Percentiles rank a stretch among this genome's conserved stretches.
These are phyloP conservation scores for Paramyrothecium sp. DNA, from an alignment of 2,329 filamentous ascomycete genomes.

Conservation along the genomic window DNA sequence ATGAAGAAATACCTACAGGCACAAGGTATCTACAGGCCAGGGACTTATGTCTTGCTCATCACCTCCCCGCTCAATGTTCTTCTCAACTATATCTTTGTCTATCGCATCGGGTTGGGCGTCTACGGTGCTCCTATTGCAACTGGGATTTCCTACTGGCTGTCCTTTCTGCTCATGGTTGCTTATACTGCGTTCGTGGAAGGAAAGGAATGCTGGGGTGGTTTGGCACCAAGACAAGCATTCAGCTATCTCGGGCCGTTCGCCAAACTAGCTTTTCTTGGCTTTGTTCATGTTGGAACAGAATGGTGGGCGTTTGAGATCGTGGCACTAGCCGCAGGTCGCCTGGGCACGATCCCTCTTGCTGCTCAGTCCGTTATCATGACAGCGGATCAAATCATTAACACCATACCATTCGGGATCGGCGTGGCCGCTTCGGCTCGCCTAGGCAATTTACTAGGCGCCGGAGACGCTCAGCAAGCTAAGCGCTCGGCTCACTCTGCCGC, in stretches of 20 bases:
- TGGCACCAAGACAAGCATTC: conserved; percentile 59
- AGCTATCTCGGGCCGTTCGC: conserved; percentile 69
- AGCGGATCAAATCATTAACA: conserved; percentile 79
- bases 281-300: conserved; percentile 84
- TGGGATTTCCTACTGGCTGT: conserved; percentile 82
- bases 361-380: conserved; percentile 91
- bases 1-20: conserved; percentile 89
- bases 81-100: conserved; percentile 78
- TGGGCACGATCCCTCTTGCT: conserved; percentile 77
- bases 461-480: conserved; percentile 62
- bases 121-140: conserved; percentile 81
- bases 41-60: conserved; percentile 78
- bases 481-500: conserved; percentile 75
- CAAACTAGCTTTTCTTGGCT: conserved; percentile 70
- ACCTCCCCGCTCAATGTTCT: conserved; percentile 79
- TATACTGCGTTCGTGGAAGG: conserved; percentile 73
- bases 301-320: conserved; percentile 97
- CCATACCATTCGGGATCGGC: conserved; percentile 82
- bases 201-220: conserved; percentile 77
- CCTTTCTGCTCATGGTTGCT: conserved; percentile 71
- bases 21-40: conserved; percentile 81
- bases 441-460: conserved; percentile 75
- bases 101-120: conserved; percentile 68
- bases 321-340: conserved; percentile 74
- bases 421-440: conserved; percentile 77